Evolutionary conservation across 2,329 filamentous ascomycete genomes (phyloP).

Genomic region (Pseudogymnoascus sp.): DNA sequence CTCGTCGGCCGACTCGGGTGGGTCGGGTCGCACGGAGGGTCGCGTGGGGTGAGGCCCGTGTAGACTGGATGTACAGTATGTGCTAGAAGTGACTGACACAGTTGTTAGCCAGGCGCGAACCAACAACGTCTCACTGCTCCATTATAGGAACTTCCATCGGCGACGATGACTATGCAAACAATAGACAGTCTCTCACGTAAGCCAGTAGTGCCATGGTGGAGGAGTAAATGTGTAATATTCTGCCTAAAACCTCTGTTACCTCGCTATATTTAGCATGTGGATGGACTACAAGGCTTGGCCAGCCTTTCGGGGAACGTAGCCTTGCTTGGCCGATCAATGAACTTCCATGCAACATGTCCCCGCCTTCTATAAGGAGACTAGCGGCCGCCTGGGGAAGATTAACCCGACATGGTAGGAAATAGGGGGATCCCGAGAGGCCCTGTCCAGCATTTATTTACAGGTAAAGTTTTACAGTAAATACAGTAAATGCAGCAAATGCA

Average conservation of each 20-base stretch:
- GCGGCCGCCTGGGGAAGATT: not conserved
- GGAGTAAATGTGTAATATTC: not conserved
- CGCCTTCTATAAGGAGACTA: not conserved
- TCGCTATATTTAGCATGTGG: not conserved
- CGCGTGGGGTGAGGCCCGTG: conserved; percentile 2
- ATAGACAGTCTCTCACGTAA: not conserved
- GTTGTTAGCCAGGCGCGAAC: not conserved
- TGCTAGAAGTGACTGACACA: not conserved
- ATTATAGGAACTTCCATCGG: not conserved
- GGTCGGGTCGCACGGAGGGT: not conserved
- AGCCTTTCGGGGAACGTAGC: not conserved
- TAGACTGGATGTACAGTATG: not conserved
- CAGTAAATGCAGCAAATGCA: not conserved
- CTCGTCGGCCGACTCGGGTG: not conserved
- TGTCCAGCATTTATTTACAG: not conserved
- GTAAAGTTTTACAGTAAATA: not conserved
- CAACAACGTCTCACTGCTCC: not conserved
- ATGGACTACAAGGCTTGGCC: not conserved
- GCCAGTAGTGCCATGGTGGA: not conserved
- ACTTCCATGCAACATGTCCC: not conserved
- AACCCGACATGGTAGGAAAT: not conserved
- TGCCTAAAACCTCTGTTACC: not conserved
- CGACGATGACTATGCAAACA: not conserved
- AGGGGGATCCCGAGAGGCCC: not conserved
- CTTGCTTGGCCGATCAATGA: conserved; percentile 1